phyloP scores from a whole-genome alignment of 1,139 yeast genomes.

The Blastobotrys arbuscula region DNA sequence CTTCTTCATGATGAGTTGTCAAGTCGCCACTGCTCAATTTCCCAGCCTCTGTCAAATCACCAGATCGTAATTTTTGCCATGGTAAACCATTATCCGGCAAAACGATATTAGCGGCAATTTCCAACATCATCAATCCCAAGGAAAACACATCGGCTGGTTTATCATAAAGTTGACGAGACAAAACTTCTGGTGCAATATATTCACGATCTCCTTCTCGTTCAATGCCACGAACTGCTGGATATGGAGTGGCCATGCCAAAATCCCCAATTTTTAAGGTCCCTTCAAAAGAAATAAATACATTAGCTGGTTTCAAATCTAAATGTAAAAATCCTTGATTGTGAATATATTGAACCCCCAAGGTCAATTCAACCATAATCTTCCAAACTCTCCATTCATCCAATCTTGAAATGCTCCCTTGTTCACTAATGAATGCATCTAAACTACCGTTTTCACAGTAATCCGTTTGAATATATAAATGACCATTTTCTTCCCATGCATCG shows the following conservation, averaged over 20 bases:
- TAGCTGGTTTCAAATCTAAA: slow-evolving; percentile 90
- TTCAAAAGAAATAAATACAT: slow-evolving; percentile 88
- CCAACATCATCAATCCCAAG: slow-evolving; percentile 85
- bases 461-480: slow-evolving; percentile 83
- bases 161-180: slow-evolving; percentile 74
- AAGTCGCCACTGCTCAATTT: slow-evolving; percentile 67
- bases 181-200: slow-evolving; percentile 94
- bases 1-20: slow-evolving; percentile 17
- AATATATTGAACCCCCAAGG: slow-evolving; percentile 71
- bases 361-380: slow-evolving; percentile 83
- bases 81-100: slow-evolving; percentile 95
- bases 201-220: slow-evolving; percentile 97
- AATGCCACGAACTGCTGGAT: slow-evolving; percentile 42
- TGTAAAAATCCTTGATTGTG: slow-evolving; percentile 76
- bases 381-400: slow-evolving; percentile 95
- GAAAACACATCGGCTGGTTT: slow-evolving; percentile 94
- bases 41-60: slow-evolving; percentile 95
- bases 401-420: slow-evolving; percentile 67
- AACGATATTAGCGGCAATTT: slow-evolving; percentile 91
- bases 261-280: slow-evolving; percentile 86
- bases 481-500: slow-evolving; percentile 80
- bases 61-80: slow-evolving; percentile 94
- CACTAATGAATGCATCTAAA: slow-evolving; percentile 70
- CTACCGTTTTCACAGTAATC: slow-evolving; percentile 96
- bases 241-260: slow-evolving; percentile 69